Base-by-base conservation (phyloP, 1,284 basidiomycete species). In the Ganoderma boninense region DNA sequence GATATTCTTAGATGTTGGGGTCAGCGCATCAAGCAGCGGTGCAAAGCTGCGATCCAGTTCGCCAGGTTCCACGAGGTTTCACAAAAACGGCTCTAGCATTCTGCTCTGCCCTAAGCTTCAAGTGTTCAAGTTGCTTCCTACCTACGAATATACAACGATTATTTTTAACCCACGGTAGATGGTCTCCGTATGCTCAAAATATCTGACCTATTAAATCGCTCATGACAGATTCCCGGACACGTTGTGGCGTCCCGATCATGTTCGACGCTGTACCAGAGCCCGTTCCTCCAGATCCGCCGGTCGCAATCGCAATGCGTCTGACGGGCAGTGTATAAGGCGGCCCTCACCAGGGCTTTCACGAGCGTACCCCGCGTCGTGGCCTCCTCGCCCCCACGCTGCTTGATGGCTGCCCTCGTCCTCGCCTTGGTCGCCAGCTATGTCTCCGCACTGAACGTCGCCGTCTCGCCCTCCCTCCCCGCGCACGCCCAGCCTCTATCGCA, bases 401-500 rank as follows among this genome's bases (percentile, higher is more conserved):
- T 63, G 52, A n/a, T 56, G 2, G 43, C 43, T 23, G 42, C 32
- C 16, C 20, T 26, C 38, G 35, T 52, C 54, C 62, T 62, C 32
- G 32, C 60, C 63, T 61, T 75, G n/a, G 49, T 29, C 23, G 59
- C 23, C 20, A 29, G 38, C 26, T 29, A 62, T 23, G 64, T 60
- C 49, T 59, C 69, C 23, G 71, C 75, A 6, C 52, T 77, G n/a
- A 74, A 75, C 64, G 75, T 77, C 29, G 69, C 75, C 10, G 60
- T 78, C 16, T 75, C 77, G n/a, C 26, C 74, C 49, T 10, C 68
- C 64, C 61, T 72, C 35, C 73, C 79, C 1, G 54, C 49, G 20
- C 66, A 68, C 29, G 69, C 78, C 4, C 74, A 77, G 43, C 70
- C 74, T 1, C 73, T 80, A 0, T 66, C 69, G 59, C 74, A 23